Base-by-base conservation (phyloP, 257 asterid species). In the Solanum medicagineum region DNA sequence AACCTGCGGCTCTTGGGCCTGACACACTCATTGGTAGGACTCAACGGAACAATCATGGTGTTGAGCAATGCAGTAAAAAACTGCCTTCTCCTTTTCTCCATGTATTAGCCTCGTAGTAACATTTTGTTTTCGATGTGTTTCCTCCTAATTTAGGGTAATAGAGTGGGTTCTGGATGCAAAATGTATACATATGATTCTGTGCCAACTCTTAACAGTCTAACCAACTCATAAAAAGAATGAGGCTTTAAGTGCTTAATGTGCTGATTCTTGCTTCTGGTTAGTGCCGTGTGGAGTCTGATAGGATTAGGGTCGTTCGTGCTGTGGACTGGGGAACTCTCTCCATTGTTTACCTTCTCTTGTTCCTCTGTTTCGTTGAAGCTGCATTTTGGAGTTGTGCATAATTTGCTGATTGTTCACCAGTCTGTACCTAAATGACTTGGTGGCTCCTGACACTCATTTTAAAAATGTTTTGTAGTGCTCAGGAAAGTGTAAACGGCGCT, bases 401-500 rank as follows among this genome's bases (percentile, higher is more conserved):
- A 0, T 51, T 51, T 51, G 44, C 17, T 51, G 24, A 51, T 77
- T 51, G 83, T 77, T 45, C 63, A 24, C 16, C 63, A 49, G 57
- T 68, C 51, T 68, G 45, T 42, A 77, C 10, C 63, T 24, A 24
- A 8, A 26, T 51, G 17, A 17, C 63, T 1, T 51, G 65, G 63
- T 51, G 65, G 47, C 53, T 26, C 47, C 16, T 16, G 63, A 77
- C 83, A 1, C 26, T 16, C 63, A 77, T 9, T 24, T 40, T 77
- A 4, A 0, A 69, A 2, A 51, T 51, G 65, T 77, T 51, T 63
- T 85, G 22, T 83, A 89, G 92, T 63, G 84, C 87, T 49, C 91
- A 87, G 63, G 77, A 36, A 29, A 79, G 56, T 69, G 92, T 66
- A 56, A 87, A 83, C 24, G 90, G 71, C 53, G 62, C 44, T 59